Evolutionary conservation across 2,329 filamentous ascomycete genomes (phyloP).

Genomic region (Zymoseptoria ardabiliae): DNA sequence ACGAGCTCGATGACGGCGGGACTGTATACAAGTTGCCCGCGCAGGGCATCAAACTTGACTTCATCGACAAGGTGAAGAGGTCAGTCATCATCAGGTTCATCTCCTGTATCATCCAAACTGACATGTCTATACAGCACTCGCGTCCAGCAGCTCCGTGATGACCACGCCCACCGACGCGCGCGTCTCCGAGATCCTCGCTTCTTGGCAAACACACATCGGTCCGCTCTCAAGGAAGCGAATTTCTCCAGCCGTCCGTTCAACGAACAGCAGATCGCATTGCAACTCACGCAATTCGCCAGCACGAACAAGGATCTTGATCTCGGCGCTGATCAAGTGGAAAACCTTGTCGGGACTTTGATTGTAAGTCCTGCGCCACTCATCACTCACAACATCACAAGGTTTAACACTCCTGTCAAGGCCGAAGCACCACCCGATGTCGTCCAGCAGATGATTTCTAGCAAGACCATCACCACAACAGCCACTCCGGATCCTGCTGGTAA

Average conservation of each 20-base stretch:
- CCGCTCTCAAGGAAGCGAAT: conserved; percentile 28
- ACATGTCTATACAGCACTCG: conserved; percentile 11
- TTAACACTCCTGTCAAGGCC: conserved; percentile 16
- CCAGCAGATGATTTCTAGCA: conserved; percentile 30
- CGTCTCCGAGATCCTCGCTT: background rate
- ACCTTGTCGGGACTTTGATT: conserved; percentile 54
- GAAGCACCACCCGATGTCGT: conserved; percentile 39
- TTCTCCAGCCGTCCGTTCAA: conserved; percentile 45
- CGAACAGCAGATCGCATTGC: conserved; percentile 60
- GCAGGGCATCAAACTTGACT: conserved; percentile 43
- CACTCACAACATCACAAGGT: conserved; percentile 3
- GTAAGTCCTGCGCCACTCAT: conserved; percentile 41
- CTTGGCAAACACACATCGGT: background rate
- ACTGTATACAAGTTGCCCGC: conserved; percentile 39
- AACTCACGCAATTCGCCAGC: conserved; percentile 51
- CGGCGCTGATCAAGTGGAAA: conserved; percentile 37
- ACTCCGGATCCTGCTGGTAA: conserved; percentile 10
- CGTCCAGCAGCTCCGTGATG: conserved; percentile 19
- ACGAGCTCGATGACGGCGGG: conserved; percentile 31
- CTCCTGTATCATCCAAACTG: background rate
- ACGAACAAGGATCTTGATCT: conserved; percentile 45
- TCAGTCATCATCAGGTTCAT: conserved; percentile 17
- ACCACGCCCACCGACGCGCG: conserved; percentile 13
- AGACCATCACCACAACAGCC: conserved; percentile 5
- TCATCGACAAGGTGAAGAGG: conserved; percentile 57